Evolutionary conservation across 2,329 filamentous ascomycete species (phyloP).

Genomic region (Xylaria sp.): DNA sequence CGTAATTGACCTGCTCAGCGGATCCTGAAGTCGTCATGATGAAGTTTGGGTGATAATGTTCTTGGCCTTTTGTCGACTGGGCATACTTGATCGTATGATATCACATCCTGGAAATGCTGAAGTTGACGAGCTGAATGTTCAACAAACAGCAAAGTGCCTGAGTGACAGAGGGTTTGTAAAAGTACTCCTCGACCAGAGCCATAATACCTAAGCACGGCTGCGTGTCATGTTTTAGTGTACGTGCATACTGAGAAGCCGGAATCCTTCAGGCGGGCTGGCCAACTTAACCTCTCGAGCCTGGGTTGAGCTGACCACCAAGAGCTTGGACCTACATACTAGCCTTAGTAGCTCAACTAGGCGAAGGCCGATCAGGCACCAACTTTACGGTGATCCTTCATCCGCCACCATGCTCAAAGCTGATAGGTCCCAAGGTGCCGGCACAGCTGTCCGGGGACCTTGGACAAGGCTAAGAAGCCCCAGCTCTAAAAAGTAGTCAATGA

Average conservation of each 20-base stretch:
- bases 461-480: not conserved
- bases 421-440: not conserved
- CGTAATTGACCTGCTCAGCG: constrained; percentile 40
- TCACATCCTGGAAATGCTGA: constrained; percentile 23
- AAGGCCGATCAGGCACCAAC: constrained; percentile 1
- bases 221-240: constrained; percentile 5
- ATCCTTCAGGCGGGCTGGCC: not conserved
- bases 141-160: constrained; percentile 1
- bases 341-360: not conserved
- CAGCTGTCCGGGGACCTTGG: not conserved
- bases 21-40: constrained; percentile 14
- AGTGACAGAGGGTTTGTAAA: not conserved
- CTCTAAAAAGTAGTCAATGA: not conserved
- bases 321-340: constrained; percentile 8
- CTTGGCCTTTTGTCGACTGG: constrained; percentile 6
- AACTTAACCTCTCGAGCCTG: not conserved
- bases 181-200: not conserved
- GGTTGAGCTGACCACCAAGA: constrained; percentile 12
- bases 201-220: not conserved
- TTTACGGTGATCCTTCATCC: constrained; percentile 16
- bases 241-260: not conserved
- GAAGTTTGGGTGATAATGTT: not conserved
- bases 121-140: not conserved
- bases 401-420: not conserved
- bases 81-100: constrained; percentile 5